Percentiles rank a stretch among this genome's conserved stretches.
phyloP scores from a whole-genome alignment of 148 eudicot species.

The Salicornia ramosissima region DNA sequence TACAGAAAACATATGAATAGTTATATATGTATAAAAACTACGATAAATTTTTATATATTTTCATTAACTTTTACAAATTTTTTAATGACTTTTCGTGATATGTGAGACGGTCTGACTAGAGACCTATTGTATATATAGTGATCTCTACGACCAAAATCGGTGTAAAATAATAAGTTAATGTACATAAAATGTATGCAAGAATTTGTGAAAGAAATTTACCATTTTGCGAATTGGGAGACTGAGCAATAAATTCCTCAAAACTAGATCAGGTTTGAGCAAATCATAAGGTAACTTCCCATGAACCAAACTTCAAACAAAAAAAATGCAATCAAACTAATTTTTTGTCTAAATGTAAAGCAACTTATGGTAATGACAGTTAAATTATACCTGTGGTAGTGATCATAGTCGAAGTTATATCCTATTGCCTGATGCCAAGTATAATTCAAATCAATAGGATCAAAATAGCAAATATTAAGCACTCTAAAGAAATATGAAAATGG shows the following conservation, averaged over 20 bases:
- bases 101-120: too few species aligned
- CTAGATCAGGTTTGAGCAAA: conserved; percentile 64
- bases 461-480: neutral
- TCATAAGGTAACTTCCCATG: conserved; percentile 93
- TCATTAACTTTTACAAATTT: too few species aligned
- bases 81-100: too few species aligned
- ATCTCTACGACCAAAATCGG: too few species aligned
- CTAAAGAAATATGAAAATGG: neutral
- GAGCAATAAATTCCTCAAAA: conserved; percentile 58
- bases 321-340: neutral
- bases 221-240: conserved; percentile 77
- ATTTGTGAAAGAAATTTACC: conserved; percentile 53
- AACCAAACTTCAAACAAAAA: conserved; percentile 51
- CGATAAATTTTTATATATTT: too few species aligned
- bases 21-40: too few species aligned
- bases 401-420: conserved; percentile 83
- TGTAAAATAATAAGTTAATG: too few species aligned
- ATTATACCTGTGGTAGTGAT: conserved; percentile 74
- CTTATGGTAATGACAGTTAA: neutral
- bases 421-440: conserved; percentile 51
- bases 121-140: too few species aligned
- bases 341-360: neutral
- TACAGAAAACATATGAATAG: too few species aligned
- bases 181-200: too few species aligned
- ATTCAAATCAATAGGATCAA: neutral